These are phyloP conservation scores for Penicillium angulare DNA, from an alignment of 495 filamentous ascomycete species.

Conservation along the genomic window DNA sequence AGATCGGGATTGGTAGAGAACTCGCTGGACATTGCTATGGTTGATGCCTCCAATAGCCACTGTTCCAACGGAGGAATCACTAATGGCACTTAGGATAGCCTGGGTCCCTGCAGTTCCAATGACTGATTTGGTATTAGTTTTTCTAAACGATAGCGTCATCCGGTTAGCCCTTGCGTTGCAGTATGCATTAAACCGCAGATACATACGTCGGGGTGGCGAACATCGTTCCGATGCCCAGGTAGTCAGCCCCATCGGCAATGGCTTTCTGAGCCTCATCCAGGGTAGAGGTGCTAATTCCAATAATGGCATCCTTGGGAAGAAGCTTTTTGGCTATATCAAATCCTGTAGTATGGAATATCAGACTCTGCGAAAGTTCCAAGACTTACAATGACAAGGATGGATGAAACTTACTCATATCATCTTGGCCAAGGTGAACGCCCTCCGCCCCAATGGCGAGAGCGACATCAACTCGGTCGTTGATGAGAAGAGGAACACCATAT, in stretches of 20 bases:
- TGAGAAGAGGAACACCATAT: conserved; percentile 77
- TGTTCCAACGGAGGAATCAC: conserved; percentile 44
- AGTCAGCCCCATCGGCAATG: conserved; percentile 71
- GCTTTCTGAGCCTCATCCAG: conserved; percentile 66
- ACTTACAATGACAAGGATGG: background rate
- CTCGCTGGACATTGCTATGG: conserved; percentile 66
- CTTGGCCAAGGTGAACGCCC: conserved; percentile 91
- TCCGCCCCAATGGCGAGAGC: conserved; percentile 82
- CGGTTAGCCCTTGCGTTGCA: background rate
- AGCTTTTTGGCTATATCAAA: conserved; percentile 64
- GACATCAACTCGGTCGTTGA: conserved; percentile 96
- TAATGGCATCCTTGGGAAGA: conserved; percentile 68
- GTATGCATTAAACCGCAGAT: background rate
- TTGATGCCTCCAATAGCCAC: conserved; percentile 92
- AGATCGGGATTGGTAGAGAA: conserved; percentile 63
- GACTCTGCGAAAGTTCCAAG: background rate
- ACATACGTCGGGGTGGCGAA: conserved; percentile 78
- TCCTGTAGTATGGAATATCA: background rate
- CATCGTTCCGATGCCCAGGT: conserved; percentile 85
- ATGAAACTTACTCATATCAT: conserved; percentile 72
- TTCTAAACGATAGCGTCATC: conserved; percentile 31
- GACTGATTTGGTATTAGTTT: conserved; percentile 73
- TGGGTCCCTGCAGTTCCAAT: conserved; percentile 79
- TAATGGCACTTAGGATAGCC: conserved; percentile 61
- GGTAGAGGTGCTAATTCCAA: conserved; percentile 71